Conservation (phyloP, 2,329 filamentous ascomycete species). For the Mollisia scopiformis region DNA sequence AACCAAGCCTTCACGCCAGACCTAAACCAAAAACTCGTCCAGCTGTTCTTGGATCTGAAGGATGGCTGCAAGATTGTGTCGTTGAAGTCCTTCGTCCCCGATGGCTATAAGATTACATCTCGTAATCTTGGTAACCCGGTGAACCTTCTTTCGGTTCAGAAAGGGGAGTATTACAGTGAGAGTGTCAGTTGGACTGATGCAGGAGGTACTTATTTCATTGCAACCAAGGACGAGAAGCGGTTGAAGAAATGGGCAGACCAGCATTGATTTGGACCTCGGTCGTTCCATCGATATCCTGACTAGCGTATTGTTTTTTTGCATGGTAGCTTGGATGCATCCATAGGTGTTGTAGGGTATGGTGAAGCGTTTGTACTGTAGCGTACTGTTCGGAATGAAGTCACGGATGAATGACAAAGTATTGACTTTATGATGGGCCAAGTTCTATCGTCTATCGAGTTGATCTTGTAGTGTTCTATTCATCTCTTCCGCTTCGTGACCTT, state of each 20-base stretch:
- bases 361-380: background rate
- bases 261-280: background rate
- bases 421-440: background rate
- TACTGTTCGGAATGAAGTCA: background rate
- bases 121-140: slow-evolving; percentile 79
- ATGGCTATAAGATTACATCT: slow-evolving; percentile 72
- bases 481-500: slow-evolving; percentile 82
- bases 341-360: background rate
- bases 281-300: background rate
- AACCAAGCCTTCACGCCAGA: slow-evolving; percentile 93
- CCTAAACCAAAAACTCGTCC: slow-evolving; percentile 81
- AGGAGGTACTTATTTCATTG: slow-evolving; percentile 85
- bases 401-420: background rate
- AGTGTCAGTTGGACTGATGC: slow-evolving; percentile 90
- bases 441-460: slow-evolving; percentile 12
- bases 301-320: background rate
- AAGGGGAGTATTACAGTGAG: slow-evolving; percentile 66
- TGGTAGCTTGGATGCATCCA: slow-evolving; percentile 3
- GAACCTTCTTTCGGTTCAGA: slow-evolving; percentile 78
- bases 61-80: slow-evolving; percentile 88
- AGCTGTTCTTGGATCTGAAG: slow-evolving; percentile 93
- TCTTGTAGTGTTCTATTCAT: slow-evolving; percentile 68
- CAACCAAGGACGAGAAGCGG: slow-evolving; percentile 58
- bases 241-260: slow-evolving; percentile 5
- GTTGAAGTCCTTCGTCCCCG: slow-evolving; percentile 86